Conservation (phyloP, 2,329 filamentous ascomycete species). For the Xylariaceae sp. region DNA sequence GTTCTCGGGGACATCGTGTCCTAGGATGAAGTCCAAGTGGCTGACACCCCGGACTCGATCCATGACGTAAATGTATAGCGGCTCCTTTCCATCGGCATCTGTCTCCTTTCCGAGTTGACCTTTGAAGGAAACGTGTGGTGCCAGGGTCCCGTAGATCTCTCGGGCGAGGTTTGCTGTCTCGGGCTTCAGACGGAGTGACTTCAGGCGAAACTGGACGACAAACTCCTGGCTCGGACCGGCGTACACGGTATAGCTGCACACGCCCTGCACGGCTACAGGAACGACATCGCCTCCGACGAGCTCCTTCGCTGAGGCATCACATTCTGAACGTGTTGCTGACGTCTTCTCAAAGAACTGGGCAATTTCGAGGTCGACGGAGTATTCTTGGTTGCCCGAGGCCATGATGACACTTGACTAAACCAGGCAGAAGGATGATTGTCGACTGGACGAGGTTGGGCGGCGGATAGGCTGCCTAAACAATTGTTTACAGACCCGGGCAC, state of each 20-base stretch:
- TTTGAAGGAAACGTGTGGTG: slow-evolving; percentile 7
- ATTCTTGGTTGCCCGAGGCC: neutral
- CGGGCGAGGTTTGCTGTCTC: neutral
- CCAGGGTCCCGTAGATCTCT: slow-evolving; percentile 1
- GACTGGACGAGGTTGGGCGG: too few relatives aligned
- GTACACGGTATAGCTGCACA: slow-evolving; percentile 11
- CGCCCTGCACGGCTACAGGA: slow-evolving; percentile 2
- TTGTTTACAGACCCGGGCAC: too few relatives aligned
- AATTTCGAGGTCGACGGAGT: slow-evolving; percentile 10
- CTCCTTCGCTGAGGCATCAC: slow-evolving; percentile 1
- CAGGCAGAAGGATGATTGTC: neutral
- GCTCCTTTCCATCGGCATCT: neutral
- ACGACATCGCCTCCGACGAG: slow-evolving; percentile 5
- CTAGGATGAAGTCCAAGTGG: slow-evolving; percentile 3
- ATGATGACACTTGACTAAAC: too few relatives aligned
- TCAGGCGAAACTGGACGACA: slow-evolving; percentile 11
- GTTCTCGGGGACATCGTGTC: neutral
- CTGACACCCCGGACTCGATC: slow-evolving; percentile 1
- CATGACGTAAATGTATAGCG: slow-evolving; percentile 1
- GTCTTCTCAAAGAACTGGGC: slow-evolving; percentile 3
- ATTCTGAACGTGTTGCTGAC: neutral
- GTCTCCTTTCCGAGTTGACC: slow-evolving; percentile 5
- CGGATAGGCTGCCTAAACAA: too few relatives aligned
- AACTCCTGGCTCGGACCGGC: slow-evolving; percentile 1
- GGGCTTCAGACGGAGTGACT: slow-evolving; percentile 1